These are phyloP conservation scores for Macaranga tanarius DNA, from an alignment of 441 rosid species.

Conservation along the genomic window DNA sequence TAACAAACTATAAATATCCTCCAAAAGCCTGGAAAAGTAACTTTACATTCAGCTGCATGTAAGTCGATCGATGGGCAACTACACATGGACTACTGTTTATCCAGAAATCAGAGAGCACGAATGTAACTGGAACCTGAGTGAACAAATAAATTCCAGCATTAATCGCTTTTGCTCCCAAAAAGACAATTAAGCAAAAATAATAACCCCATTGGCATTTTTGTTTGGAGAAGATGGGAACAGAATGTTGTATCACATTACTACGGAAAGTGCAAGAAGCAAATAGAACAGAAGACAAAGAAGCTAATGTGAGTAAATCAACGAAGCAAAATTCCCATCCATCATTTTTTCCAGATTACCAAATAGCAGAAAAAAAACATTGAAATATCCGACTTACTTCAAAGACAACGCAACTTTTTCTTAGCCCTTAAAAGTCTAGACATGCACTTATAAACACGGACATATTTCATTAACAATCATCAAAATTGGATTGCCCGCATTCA, in stretches of 20 bases:
- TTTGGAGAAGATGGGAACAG: neutral
- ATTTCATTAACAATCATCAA: no score
- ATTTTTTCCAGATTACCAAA: no score
- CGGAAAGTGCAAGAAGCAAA: neutral
- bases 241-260: neutral
- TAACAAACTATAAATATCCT: slow-evolving; percentile 8
- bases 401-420: no score
- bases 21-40: slow-evolving; percentile 8
- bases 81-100: slow-evolving; percentile 10
- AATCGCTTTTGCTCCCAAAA: neutral
- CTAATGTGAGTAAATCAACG: neutral
- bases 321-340: no score
- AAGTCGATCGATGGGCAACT: slow-evolving; percentile 2
- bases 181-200: neutral
- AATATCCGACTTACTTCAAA: no score
- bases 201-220: no score
- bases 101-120: slow-evolving; percentile 10
- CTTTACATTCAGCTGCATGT: neutral
- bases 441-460: no score
- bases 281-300: neutral
- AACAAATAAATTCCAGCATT: neutral
- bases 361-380: no score
- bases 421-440: no score
- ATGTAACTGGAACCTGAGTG: slow-evolving; percentile 16
- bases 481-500: no score